Evolutionary conservation across 2,329 filamentous ascomycete genomes (phyloP).

Genomic region (Colletotrichum sp.): DNA sequence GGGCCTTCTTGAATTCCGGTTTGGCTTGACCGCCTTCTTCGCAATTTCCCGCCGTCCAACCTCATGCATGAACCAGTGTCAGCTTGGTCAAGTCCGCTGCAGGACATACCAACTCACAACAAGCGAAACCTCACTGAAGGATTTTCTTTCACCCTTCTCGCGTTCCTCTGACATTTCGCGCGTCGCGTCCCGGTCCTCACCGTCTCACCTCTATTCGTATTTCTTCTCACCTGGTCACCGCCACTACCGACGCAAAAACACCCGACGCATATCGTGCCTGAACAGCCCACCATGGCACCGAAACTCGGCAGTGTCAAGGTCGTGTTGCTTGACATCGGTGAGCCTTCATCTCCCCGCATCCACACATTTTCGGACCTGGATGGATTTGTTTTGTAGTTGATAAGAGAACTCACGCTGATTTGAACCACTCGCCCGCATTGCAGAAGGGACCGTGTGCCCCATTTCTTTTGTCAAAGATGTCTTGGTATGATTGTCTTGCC

Average conservation of each 20-base stretch:
- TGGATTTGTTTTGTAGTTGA: neutral
- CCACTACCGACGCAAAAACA: neutral
- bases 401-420: slow-evolving; percentile 4
- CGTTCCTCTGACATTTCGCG: neutral
- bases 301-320: slow-evolving; percentile 43
- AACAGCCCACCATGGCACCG: slow-evolving; percentile 33
- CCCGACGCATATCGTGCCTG: neutral
- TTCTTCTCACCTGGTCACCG: neutral
- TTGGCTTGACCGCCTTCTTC: slow-evolving; percentile 22
- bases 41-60: slow-evolving; percentile 7
- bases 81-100: neutral
- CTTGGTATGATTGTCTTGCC: slow-evolving; percentile 64
- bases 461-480: slow-evolving; percentile 87
- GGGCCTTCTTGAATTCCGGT: slow-evolving; percentile 5
- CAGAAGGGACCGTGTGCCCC: slow-evolving; percentile 83
- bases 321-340: slow-evolving; percentile 65
- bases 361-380: neutral
- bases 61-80: slow-evolving; percentile 11
- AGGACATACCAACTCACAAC: neutral
- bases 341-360: slow-evolving; percentile 30
- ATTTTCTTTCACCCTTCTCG: neutral
- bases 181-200: neutral
- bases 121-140: slow-evolving; percentile 2
- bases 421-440: slow-evolving; percentile 2
- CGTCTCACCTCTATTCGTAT: neutral